phyloP scores from a whole-genome alignment of 768 basidiomycete species.

The Porphyrellus cyaneotinctus region DNA sequence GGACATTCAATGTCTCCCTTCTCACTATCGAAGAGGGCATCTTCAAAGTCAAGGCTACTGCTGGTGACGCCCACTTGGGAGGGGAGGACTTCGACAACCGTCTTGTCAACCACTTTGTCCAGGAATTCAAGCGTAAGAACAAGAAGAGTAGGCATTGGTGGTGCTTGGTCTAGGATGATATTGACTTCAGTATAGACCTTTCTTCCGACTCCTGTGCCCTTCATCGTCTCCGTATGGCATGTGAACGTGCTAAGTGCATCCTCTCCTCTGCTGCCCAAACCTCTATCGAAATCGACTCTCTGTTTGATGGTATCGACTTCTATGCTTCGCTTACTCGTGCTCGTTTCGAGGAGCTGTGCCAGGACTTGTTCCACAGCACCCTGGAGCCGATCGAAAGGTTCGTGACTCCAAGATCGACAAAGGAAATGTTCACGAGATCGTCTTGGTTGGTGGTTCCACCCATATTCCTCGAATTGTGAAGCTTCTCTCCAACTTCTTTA shows the following conservation, averaged over 20 bases:
- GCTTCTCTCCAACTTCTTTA: conserved; percentile 98
- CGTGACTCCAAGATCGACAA: conserved; percentile 99
- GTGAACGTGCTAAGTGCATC: conserved; percentile 97
- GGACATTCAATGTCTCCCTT: conserved; percentile 96
- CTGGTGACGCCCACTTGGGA: conserved; percentile 97
- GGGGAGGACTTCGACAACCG: conserved; percentile 99
- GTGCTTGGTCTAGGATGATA: background rate
- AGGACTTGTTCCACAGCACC: too few relatives aligned
- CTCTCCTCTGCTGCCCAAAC: conserved; percentile 96
- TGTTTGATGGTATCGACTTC: too few relatives aligned
- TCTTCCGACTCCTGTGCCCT: conserved; percentile 92
- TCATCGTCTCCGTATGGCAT: conserved; percentile 94
- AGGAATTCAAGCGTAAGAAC: conserved; percentile 97
- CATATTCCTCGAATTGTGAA: conserved; percentile 98
- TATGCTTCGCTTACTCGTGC: too few relatives aligned
- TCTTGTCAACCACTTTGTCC: too few relatives aligned
- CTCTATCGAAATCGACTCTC: too few relatives aligned
- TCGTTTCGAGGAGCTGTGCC: conserved; percentile 94
- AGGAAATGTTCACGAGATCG: conserved; percentile 91
- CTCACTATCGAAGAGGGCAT: conserved; percentile 96
- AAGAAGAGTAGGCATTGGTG: conserved; percentile 69
- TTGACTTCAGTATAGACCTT: conserved; percentile 52
- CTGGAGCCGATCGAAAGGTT: conserved; percentile 95
- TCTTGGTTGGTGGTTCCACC: conserved; percentile 96
- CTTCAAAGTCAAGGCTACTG: conserved; percentile 97